A percentile compares a stretch with the other conserved stretches of the same genome.
phyloP scores from a whole-genome alignment of 768 basidiomycete species.

The Phanerochaete sordida region DNA sequence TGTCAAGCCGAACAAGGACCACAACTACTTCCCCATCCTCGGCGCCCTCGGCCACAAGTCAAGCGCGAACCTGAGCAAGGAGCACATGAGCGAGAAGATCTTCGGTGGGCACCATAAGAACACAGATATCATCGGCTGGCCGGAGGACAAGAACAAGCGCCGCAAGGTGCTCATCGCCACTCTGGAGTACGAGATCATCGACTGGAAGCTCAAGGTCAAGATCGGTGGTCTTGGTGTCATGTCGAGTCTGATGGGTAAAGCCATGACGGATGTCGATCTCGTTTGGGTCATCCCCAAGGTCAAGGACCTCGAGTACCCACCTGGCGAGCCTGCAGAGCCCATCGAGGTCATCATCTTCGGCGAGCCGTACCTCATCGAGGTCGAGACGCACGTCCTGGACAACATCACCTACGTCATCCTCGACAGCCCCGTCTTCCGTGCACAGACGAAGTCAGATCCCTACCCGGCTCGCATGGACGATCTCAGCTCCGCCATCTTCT shows the following conservation, averaged over 20 bases:
- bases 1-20: constrained; percentile 65
- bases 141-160: constrained; percentile 87
- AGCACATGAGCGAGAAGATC: constrained; percentile 64
- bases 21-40: constrained; percentile 88
- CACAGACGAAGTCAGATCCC: constrained; percentile 93
- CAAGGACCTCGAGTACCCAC: constrained; percentile 90
- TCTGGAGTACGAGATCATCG: constrained; percentile 93
- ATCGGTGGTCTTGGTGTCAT: constrained; percentile 97
- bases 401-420: constrained; percentile 95
- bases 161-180: constrained; percentile 90
- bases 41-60: constrained; percentile 64
- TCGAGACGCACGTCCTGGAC: constrained; percentile 89
- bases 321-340: constrained; percentile 87
- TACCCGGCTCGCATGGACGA: constrained; percentile 98
- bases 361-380: constrained; percentile 93
- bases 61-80: constrained; percentile 67
- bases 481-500: constrained; percentile 93
- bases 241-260: constrained; percentile 97
- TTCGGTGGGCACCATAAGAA: constrained; percentile 54
- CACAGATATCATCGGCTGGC: constrained; percentile 91
- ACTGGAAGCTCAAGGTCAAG: constrained; percentile 98
- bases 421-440: constrained; percentile 94
- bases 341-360: constrained; percentile 97
- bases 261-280: constrained; percentile 95
- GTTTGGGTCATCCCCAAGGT: constrained; percentile 95